Percentiles rank a stretch among this genome's conserved stretches.
Conservation (phyloP, 2,329 filamentous ascomycete genomes). For the Lachnellula arida region DNA sequence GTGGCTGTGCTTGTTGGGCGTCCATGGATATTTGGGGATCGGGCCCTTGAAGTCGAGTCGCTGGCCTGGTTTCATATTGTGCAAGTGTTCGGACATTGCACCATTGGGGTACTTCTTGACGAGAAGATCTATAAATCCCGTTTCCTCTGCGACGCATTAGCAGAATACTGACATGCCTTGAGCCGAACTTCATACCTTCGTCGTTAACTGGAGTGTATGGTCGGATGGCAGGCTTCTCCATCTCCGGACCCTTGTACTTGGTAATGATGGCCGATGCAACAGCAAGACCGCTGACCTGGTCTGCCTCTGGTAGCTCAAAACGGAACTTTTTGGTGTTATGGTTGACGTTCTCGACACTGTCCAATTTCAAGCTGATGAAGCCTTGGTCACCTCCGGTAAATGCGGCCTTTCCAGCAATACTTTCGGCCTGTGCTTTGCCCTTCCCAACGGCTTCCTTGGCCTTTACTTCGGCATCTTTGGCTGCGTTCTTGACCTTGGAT, state of each 20-base stretch:
- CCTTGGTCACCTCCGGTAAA: slow-evolving; percentile 88
- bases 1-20: slow-evolving; percentile 88
- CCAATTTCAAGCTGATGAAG: slow-evolving; percentile 76
- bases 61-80: slow-evolving; percentile 77
- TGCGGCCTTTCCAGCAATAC: slow-evolving; percentile 37
- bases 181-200: slow-evolving; percentile 52
- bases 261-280: slow-evolving; percentile 86
- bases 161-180: neutral
- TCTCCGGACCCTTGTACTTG: slow-evolving; percentile 80
- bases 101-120: slow-evolving; percentile 90
- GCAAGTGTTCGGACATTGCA: slow-evolving; percentile 86
- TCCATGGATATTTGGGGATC: slow-evolving; percentile 88
- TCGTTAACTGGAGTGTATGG: slow-evolving; percentile 93
- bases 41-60: slow-evolving; percentile 90
- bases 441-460: slow-evolving; percentile 39
- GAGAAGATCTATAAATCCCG: slow-evolving; percentile 80
- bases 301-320: slow-evolving; percentile 79
- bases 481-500: slow-evolving; percentile 49
- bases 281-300: slow-evolving; percentile 76
- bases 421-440: slow-evolving; percentile 7
- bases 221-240: slow-evolving; percentile 79
- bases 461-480: slow-evolving; percentile 53
- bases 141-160: slow-evolving; percentile 49
- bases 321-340: slow-evolving; percentile 93
- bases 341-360: slow-evolving; percentile 74